Evolutionary conservation across 2,329 filamentous ascomycete species (phyloP), one percentile per base, ranked within the genome.

Genomic region (Hyphodiscus sp.): DNA sequence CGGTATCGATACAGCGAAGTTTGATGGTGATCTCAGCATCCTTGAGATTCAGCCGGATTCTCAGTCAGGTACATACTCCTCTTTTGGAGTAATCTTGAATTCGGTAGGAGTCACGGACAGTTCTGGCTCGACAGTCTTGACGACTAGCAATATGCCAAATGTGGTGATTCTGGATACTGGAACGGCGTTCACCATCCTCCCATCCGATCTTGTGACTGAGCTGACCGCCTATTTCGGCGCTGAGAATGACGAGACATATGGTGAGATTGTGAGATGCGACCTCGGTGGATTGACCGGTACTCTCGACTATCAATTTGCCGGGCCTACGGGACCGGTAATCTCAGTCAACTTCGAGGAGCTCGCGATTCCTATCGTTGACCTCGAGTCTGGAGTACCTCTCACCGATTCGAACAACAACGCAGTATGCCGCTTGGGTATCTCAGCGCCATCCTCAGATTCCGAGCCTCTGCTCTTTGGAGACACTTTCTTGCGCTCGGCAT

Each of bases 131-230:
- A 59, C 29, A 59, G 54, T 16, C 33, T 52, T 6, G n/a, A 50
- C 19, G 60, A 61, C 57, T 68, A 69, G 43, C 16, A 11, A 16
- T 65, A 81, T 0, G 65, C 74, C 33, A 38, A n/a, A 38, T 7
- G 67, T 72, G 20, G 73, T 78, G 33, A 73, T 81, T 46, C 74
- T 86, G 29, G 82, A 86, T 68, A 81, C 79, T 16, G 85, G 85
- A 47, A 82, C 79, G 58, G 85, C 80, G 46, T 69, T 86, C 49
- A 83, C 78, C 68, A 80, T 83, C 58, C 74, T 89, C 1, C 85
- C 85, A 2, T 69, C 77, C 53, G 62, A 71, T 38, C 69, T 86
- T 54, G 75, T 79, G 56, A 58, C 70, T 30, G 61, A 65, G 41
- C 70, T 82, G 38, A 70, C 69, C 65, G 47, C 63, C 45, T 59